Evolutionary conservation across 75 land plant species (phyloP).

Genomic region (Larix kaempferi): DNA sequence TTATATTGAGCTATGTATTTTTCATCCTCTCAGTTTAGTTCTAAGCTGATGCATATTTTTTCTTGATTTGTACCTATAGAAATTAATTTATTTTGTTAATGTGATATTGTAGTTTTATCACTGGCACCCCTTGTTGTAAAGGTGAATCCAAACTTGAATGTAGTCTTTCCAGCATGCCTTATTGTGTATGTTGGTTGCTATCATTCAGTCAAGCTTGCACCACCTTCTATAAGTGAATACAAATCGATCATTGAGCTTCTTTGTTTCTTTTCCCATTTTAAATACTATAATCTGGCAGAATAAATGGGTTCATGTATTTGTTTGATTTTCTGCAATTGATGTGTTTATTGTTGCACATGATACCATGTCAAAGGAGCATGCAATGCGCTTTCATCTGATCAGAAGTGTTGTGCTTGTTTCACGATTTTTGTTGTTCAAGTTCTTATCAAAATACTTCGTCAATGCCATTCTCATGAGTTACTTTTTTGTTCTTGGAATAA

Average conservation of each 20-base stretch:
- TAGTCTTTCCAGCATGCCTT: constrained; percentile 86
- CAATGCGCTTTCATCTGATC: constrained; percentile 95
- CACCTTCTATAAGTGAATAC: constrained; percentile 74
- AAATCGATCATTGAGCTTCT: neutral
- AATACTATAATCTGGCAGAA: neutral
- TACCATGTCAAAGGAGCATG: constrained; percentile 98
- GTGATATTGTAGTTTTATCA: constrained; percentile 61
- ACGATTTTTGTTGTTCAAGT: constrained; percentile 93
- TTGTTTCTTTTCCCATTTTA: neutral
- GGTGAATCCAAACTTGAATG: constrained; percentile 92
- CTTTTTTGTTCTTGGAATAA: constrained; percentile 88
- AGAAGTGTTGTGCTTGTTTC: constrained; percentile 96
- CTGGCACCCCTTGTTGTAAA: constrained; percentile 86
- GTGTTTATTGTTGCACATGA: constrained; percentile 55
- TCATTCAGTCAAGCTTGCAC: constrained; percentile 94
- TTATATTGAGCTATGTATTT: too few relatives aligned
- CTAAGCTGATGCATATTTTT: neutral
- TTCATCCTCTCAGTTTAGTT: neutral
- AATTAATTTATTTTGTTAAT: neutral
- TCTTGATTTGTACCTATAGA: neutral
- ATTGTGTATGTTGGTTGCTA: constrained; percentile 91
- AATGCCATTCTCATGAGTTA: constrained; percentile 88
- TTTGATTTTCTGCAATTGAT: constrained; percentile 1
- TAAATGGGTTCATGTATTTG: neutral
- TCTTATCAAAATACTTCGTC: constrained; percentile 94